phyloP scores from a whole-genome alignment of 2,329 filamentous ascomycete genomes.

The Acrodontium crateriforme region DNA sequence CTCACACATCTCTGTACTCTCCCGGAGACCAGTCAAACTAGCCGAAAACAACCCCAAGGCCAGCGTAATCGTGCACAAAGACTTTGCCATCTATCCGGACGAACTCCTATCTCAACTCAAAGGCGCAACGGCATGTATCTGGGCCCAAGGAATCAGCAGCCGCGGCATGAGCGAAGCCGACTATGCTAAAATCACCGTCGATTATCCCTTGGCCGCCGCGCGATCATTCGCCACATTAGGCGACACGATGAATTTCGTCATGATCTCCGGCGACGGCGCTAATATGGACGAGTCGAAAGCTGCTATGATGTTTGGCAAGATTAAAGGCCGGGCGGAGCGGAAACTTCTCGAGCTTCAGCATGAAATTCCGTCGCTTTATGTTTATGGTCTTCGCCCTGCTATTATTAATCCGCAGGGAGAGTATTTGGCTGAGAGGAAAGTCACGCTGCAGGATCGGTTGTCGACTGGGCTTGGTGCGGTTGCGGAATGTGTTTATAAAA shows the following conservation, averaged over 20 bases:
- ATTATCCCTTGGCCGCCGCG: constrained; percentile 51
- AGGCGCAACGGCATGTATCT: constrained; percentile 55
- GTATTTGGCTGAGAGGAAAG: constrained; percentile 8
- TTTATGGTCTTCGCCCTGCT: constrained; percentile 45
- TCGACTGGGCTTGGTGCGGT: constrained; percentile 6
- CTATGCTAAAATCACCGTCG: constrained; percentile 54
- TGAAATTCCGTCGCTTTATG: constrained; percentile 34
- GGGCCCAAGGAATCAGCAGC: constrained; percentile 51
- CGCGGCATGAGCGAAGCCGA: constrained; percentile 18
- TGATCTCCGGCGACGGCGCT: constrained; percentile 52
- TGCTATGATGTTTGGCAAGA: constrained; percentile 45
- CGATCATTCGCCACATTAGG: constrained; percentile 42
- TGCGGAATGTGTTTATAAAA: constrained; percentile 18
- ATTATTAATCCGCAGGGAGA: constrained; percentile 39
- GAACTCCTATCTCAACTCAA: constrained; percentile 45
- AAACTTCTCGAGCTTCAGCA: constrained; percentile 40
- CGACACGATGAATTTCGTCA: constrained; percentile 54
- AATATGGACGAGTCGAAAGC: constrained; percentile 42
- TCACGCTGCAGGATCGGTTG: constrained; percentile 5
- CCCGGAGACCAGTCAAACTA: constrained; percentile 49
- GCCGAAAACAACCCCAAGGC: constrained; percentile 47
- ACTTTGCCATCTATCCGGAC: constrained; percentile 49
- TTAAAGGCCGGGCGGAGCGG: constrained; percentile 55
- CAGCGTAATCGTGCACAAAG: constrained; percentile 52
- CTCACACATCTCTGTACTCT: constrained; percentile 54